A percentile compares a stretch with the other conserved stretches of the same genome.
Evolutionary conservation across 495 filamentous ascomycete species (phyloP).

Genomic region (Xylaria flabelliformis): DNA sequence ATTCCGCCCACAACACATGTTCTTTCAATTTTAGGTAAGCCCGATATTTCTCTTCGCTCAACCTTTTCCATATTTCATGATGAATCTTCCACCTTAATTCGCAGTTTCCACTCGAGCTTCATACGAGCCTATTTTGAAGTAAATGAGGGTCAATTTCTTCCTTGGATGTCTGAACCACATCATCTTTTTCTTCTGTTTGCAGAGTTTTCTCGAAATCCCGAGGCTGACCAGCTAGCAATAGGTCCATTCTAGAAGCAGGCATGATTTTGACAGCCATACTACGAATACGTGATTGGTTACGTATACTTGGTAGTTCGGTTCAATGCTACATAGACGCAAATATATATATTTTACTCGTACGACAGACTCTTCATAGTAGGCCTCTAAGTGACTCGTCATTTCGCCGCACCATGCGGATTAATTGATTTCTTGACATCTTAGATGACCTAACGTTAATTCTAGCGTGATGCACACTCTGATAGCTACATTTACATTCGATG

Average conservation of each 20-base stretch:
- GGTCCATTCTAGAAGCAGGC: not conserved
- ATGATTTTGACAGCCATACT: not conserved
- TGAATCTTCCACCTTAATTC: slow-evolving; percentile 66
- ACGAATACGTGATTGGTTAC: not conserved
- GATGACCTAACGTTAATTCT: not conserved
- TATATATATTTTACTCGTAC: not conserved
- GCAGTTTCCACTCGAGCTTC: slow-evolving; percentile 73
- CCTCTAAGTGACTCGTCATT: not conserved
- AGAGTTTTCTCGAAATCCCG: not conserved
- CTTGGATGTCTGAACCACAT: slow-evolving; percentile 68
- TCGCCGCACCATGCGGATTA: not conserved
- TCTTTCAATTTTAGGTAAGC: not conserved
- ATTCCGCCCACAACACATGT: not conserved
- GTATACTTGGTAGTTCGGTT: not conserved
- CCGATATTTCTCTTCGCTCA: not conserved
- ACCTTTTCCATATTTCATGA: slow-evolving; percentile 41
- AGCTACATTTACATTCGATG: not conserved
- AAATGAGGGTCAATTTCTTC: slow-evolving; percentile 64
- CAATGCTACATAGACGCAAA: not conserved
- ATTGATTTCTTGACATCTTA: too few species aligned
- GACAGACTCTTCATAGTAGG: too few species aligned
- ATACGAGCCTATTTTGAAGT: slow-evolving; percentile 60
- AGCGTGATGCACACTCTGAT: not conserved
- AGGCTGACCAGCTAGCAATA: not conserved
- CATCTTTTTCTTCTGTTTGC: not conserved